A percentile compares a stretch with the other conserved stretches of the same genome.
These are phyloP conservation scores for Salinomyces thailandicus DNA, from an alignment of 2,329 filamentous ascomycete species.

Conservation along the genomic window DNA sequence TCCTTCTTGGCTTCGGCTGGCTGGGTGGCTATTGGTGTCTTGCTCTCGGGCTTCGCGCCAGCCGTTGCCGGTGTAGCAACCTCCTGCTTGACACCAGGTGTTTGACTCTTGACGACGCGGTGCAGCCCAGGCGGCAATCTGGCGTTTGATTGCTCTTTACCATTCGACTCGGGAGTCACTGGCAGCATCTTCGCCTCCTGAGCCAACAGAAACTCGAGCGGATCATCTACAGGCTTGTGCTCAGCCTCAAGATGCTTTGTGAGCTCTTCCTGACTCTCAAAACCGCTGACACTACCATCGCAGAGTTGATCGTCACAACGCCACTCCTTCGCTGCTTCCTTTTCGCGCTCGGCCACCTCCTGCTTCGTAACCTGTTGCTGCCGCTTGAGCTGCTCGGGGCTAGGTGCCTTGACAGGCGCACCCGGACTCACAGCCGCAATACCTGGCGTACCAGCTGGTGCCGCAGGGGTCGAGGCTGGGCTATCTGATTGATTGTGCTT, in stretches of 20 bases:
- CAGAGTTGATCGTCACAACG: slow-evolving; percentile 44
- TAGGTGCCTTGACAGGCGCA: slow-evolving; percentile 26
- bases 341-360: slow-evolving; percentile 28
- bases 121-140: slow-evolving; percentile 24
- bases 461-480: slow-evolving; percentile 32
- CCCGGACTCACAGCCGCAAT: slow-evolving; percentile 31
- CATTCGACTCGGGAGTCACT: not conserved
- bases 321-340: slow-evolving; percentile 32
- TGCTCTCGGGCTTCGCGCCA: slow-evolving; percentile 7
- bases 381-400: slow-evolving; percentile 36
- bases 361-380: slow-evolving; percentile 23
- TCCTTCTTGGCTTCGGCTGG: slow-evolving; percentile 9
- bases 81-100: slow-evolving; percentile 23
- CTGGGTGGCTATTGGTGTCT: slow-evolving; percentile 8
- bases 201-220: slow-evolving; percentile 46
- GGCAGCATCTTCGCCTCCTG: slow-evolving; percentile 29
- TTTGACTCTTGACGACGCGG: slow-evolving; percentile 4
- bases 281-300: slow-evolving; percentile 44
- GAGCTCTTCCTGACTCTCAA: slow-evolving; percentile 44
- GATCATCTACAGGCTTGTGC: slow-evolving; percentile 46
- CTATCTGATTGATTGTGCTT: slow-evolving; percentile 33
- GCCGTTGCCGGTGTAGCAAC: slow-evolving; percentile 25
- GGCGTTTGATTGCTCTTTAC: slow-evolving; percentile 20
- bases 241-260: slow-evolving; percentile 44
- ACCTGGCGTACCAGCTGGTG: slow-evolving; percentile 24